Percentiles rank a stretch among this genome's conserved stretches.
Conservation (phyloP, 2,329 filamentous ascomycete genomes). For the Hymenoscyphus fraxineus region DNA sequence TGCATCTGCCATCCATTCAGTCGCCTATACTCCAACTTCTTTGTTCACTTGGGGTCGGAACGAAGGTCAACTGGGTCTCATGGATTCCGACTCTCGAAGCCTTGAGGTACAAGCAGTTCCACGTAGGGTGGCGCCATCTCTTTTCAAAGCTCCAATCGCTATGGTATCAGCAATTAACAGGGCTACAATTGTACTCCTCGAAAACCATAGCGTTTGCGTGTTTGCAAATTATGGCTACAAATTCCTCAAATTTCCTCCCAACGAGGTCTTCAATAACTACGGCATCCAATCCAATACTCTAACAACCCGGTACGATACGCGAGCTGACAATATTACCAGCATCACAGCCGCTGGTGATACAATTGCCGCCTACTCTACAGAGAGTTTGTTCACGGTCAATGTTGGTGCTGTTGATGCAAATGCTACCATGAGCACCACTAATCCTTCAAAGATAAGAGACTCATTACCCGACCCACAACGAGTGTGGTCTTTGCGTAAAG, state of each 20-base stretch:
- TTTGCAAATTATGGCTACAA: conserved; percentile 96
- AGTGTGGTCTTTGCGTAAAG: conserved; percentile 83
- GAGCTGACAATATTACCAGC: conserved; percentile 66
- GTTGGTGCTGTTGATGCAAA: conserved; percentile 65
- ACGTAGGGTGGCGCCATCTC: conserved; percentile 80
- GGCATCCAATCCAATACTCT: conserved; percentile 64
- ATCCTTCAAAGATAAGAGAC: conserved; percentile 83
- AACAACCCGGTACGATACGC: conserved; percentile 60
- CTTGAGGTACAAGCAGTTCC: conserved; percentile 79
- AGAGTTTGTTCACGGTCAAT: conserved; percentile 79
- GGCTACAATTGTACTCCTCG: conserved; percentile 80
- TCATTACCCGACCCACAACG: conserved; percentile 74
- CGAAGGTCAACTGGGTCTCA: conserved; percentile 85
- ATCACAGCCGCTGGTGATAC: conserved; percentile 86
- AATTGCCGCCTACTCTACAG: conserved; percentile 77
- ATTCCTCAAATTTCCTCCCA: conserved; percentile 76
- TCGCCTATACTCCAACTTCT: conserved; percentile 75
- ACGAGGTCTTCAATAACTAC: conserved; percentile 66
- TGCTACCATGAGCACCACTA: conserved; percentile 73
- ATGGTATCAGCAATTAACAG: conserved; percentile 86
- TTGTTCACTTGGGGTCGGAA: conserved; percentile 96
- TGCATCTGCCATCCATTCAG: conserved; percentile 87
- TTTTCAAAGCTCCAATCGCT: conserved; percentile 68
- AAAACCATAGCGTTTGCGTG: conserved; percentile 85
- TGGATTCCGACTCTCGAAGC: conserved; percentile 91